Base-by-base conservation (phyloP, 345 rosid genomes). In the Rhizophora mangle region DNA sequence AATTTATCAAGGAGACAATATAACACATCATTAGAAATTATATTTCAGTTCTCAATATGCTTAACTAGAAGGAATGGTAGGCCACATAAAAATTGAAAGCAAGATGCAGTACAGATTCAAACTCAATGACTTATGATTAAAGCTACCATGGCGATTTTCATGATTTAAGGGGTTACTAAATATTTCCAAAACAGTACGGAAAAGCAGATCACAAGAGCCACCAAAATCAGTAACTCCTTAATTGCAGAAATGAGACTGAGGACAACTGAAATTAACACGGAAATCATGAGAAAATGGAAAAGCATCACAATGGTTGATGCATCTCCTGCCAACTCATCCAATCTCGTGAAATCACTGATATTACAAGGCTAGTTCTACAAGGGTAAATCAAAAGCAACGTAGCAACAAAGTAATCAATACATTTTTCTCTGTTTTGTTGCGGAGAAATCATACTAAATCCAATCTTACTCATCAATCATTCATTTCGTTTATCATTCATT, bases 291-390 rank as follows among this genome's bases (percentile, higher is more conserved):
- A 56, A 81, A 78, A 54, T 62, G 69, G n/a, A 67, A 63, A 66
- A 8, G 56, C 52, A 65, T 39, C 68, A 72, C 29, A 49, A 68
- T 59, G 74, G 62, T 69, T 68, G 82, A 65, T 72, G 82, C 74
- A 66, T 79, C 63, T 82, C 69, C 88, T 72, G 74, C 74, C 82
- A 60, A 72, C 79, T 69, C 70, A 78, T 72, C 72, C 60, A 26
- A 70, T 78, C 86, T 70, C 76, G 86, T 84, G 89, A 85, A 61
- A 71, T 80, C 83, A 82, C 82, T 75, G 85, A 71, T 72, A 71
- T 72, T 62, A 56, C 61, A 68, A 70, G 59, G 65, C 15, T 62
- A 53, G 71, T 78, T 73, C 76, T 37, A 62, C 67, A 74, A 76
- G 70, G 67, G 60, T n/a, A n/a, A n/a, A n/a, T n/a, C n/a, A 49